These are phyloP conservation scores for Pythium diclinum DNA, from an alignment of 352 stramenopile species.

Conservation along the genomic window DNA sequence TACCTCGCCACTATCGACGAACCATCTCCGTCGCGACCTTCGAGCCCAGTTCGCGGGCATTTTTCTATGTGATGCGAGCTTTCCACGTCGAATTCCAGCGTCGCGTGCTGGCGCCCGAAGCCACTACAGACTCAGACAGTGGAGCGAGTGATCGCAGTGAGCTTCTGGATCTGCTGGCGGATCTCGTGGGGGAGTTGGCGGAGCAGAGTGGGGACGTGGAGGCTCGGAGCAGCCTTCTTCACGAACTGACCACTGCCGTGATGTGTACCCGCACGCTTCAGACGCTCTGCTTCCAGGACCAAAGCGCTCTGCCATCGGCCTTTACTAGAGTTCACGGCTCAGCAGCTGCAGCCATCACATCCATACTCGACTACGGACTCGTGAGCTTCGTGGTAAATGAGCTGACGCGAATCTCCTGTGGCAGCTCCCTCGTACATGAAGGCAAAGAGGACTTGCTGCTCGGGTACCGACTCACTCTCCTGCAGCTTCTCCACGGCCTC, in stretches of 20 bases:
- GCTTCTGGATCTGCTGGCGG: conserved; percentile 34
- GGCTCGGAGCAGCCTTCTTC: conserved; percentile 33
- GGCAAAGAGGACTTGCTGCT: conserved; percentile 15
- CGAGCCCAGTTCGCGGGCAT: conserved; percentile 52
- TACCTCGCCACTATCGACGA: conserved; percentile 3
- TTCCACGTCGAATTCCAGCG: conserved; percentile 44
- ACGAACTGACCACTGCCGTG: conserved; percentile 44
- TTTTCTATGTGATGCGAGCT: conserved; percentile 45
- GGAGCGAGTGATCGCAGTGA: conserved; percentile 33
- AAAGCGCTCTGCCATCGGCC: conserved; percentile 25
- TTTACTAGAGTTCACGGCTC: neutral
- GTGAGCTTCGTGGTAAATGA: conserved; percentile 31
- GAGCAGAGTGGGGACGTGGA: conserved; percentile 11
- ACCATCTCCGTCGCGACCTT: conserved; percentile 53
- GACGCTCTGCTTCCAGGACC: conserved; percentile 53
- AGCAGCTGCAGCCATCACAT: too few species aligned
- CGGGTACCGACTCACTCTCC: conserved; percentile 26
- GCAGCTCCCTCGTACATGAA: neutral
- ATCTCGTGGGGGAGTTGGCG: conserved; percentile 24
- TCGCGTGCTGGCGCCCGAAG: neutral
- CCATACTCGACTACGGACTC: conserved; percentile 26
- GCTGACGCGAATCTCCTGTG: conserved; percentile 17
- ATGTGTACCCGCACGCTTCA: conserved; percentile 34
- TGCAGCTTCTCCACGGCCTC: conserved; percentile 25
- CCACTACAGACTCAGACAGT: neutral